Percentiles rank a stretch among this genome's conserved stretches.
These are phyloP conservation scores for Pelargonium australe DNA, from an alignment of 441 rosid genomes.

Conservation along the genomic window DNA sequence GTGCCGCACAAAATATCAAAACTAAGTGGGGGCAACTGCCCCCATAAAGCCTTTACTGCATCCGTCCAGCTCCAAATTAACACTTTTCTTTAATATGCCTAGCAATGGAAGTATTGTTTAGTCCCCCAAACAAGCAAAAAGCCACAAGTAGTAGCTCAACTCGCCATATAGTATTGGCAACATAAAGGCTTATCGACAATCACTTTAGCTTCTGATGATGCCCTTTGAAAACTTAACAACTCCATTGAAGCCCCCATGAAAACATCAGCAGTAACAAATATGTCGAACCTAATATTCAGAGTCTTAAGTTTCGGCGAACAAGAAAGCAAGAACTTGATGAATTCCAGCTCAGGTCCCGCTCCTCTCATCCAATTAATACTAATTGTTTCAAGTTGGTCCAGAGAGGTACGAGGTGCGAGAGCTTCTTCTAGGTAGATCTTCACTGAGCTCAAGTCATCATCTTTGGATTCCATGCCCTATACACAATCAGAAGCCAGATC, in stretches of 20 bases:
- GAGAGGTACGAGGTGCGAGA: background rate
- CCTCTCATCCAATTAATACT: conserved; percentile 1
- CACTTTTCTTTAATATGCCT: no score
- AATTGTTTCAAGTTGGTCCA: background rate
- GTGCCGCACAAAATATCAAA: no score
- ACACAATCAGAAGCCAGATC: background rate
- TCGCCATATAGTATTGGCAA: no score
- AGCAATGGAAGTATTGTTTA: no score
- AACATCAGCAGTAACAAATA: background rate
- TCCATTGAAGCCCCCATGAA: background rate
- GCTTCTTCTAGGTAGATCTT: background rate
- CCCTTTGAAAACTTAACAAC: background rate
- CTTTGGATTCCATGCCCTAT: background rate
- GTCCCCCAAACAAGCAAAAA: no score
- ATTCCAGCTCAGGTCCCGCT: background rate
- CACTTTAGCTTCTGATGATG: background rate
- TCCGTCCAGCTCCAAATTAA: no score
- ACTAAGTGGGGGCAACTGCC: no score
- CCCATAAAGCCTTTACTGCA: no score
- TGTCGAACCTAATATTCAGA: background rate
- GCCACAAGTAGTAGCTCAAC: no score
- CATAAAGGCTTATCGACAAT: background rate
- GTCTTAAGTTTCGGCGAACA: background rate
- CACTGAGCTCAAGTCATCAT: background rate
- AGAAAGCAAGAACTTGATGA: conserved; percentile 1